A percentile compares a stretch with the other conserved stretches of the same genome.
Conservation (phyloP, 2,329 filamentous ascomycete species). For the Xylariaceae sp. region DNA sequence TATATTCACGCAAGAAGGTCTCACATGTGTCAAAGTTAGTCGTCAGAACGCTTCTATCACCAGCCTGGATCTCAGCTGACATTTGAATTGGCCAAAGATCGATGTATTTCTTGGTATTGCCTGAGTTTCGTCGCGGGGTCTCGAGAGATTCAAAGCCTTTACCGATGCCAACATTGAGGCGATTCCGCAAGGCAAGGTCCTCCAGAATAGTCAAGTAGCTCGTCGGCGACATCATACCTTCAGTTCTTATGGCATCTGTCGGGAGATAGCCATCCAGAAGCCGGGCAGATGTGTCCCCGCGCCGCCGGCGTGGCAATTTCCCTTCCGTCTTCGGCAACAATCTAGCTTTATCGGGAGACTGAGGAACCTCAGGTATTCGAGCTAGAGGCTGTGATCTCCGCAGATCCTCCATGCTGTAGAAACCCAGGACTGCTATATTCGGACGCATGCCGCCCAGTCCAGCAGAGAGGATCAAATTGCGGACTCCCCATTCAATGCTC, state of each 20-base stretch:
- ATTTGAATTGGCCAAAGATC: conserved; percentile 93
- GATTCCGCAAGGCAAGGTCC: conserved; percentile 71
- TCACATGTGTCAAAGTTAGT: conserved; percentile 89
- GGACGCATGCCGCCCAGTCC: conserved; percentile 84
- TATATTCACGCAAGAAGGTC: conserved; percentile 19
- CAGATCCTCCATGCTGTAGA: conserved; percentile 76
- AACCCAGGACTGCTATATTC: conserved; percentile 78
- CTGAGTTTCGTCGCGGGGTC: conserved; percentile 57
- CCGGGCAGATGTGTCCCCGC: conserved; percentile 52
- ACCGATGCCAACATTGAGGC: conserved; percentile 80
- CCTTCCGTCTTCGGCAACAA: conserved; percentile 26
- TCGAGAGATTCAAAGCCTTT: conserved; percentile 77
- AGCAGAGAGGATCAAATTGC: conserved; percentile 77
- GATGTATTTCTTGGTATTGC: conserved; percentile 69
- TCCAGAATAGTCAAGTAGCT: conserved; percentile 81
- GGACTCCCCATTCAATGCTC: conserved; percentile 76
- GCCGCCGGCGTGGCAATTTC: conserved; percentile 32
- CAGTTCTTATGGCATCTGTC: conserved; percentile 65
- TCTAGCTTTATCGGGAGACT: conserved; percentile 31
- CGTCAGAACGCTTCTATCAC: conserved; percentile 65
- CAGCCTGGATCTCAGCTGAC: conserved; percentile 74
- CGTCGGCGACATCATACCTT: conserved; percentile 63
- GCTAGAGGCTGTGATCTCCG: conserved; percentile 54
- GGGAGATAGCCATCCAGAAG: conserved; percentile 58
- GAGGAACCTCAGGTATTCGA: conserved; percentile 48